Base-by-base conservation (phyloP, 2,329 filamentous ascomycete species). In the Aspergillus quadricinctus region DNA sequence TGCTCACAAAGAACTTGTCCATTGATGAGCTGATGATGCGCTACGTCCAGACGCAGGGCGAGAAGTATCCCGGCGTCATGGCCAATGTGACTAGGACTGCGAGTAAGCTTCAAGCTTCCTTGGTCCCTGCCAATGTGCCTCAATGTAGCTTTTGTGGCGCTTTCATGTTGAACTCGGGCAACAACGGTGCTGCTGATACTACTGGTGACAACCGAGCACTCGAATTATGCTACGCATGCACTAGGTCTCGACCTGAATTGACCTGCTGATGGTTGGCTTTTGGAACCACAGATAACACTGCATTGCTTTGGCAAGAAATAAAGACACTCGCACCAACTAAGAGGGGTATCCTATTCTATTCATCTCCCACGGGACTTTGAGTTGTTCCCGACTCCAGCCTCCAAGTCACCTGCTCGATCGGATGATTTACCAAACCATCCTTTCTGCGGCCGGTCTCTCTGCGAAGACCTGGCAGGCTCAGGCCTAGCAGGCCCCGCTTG, bases 41-140 rank as follows among this genome's bases (percentile, higher is more conserved):
- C 56, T 99, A 97, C 72, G 96, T 99, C 67, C 84, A 85, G 62
- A 88, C 86, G 43, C 90, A 96, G 17, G 92, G 96, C 70, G 84
- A 85, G 62, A 88, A 88, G 57, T 97, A 95, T 68, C 90, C 92
- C 3, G 90, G 89, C 54, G 91, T 97, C 55, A 92, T 99, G 63
- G 88, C 92, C 31, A 99, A 99, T 70, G 94, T 99, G 9, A 93
- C 97, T 4, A 85, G 91, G 60, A 99, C 93, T 35, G 88, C 89
- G n/a, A 87, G 86, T 52, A 96, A 95, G 74, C 80, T 97, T 43
- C 79, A 86, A 48, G 70, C 77, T 0, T 64, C 76, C 23, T 64
- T 64, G 49, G 62, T 60, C 1, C 71, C 70, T 7, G 67, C 65
- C 21, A 69, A 61, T 48, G 69, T 67, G 14, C 63, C 63, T 25